Base-by-base conservation (phyloP, 2,329 filamentous ascomycete genomes). In the Apiospora arundinis region DNA sequence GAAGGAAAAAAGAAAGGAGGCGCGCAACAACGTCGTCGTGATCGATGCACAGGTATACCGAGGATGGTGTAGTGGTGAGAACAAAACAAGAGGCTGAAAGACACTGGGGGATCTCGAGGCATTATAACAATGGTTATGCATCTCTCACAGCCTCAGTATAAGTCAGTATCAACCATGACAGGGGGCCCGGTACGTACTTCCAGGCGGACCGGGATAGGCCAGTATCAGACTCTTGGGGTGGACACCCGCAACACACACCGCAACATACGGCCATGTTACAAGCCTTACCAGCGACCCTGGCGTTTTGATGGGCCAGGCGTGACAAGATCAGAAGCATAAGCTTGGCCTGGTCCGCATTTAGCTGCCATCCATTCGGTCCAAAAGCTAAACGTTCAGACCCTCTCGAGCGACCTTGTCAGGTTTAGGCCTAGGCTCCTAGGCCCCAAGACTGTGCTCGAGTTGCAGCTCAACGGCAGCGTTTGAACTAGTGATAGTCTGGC, bases 261-360 rank as follows among this genome's bases (percentile, higher is more conserved):
- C 74, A 69, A 71, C 65, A 70, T 68, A 78, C 80, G 81, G 82
- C 81, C 81, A 78, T 83, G 82, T 83, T 82, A 81, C 83, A 83
- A 75, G 74, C 77, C 75, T 74, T 76, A 72, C 73, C 74, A 72
- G 74, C 74, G 70, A 76, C 70, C 67, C 69, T 66, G 49, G 66
- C n/a, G 21, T 69, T 70, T 78, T 75, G 76, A 79, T 78, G 78
- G 75, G 74, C 75, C 77, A 76, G 76, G 78, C 79, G 79, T 76
- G 78, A 80, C 77, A 77, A 77, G 77, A 78, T 75, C 74, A 78
- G 76, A 78, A 78, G 78, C 78, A 79, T 78, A 77, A 77, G 73
- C 78, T 79, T 81, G 77, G 77, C 77, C 75, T 76, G 77, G 78
- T 78, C 78, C 76, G 74, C 75, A 40, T 63, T 74, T 75, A 75